phyloP scores from a whole-genome alignment of 192 early-diverging fungal species.

The Oehlia diaphana region DNA sequence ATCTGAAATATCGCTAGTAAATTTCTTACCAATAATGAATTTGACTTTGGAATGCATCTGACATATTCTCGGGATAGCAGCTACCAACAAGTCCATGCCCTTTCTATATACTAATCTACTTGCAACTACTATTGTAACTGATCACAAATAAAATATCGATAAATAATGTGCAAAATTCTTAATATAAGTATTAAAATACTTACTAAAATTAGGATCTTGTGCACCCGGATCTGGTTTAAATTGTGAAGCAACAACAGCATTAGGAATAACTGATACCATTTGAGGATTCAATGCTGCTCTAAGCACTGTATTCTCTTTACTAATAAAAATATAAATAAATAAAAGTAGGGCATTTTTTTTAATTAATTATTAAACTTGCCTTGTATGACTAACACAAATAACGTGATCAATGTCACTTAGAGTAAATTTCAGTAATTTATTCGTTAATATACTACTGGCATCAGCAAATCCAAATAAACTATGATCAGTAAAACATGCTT shows the following conservation, averaged over 20 bases:
- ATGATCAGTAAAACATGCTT: slow-evolving; percentile 95
- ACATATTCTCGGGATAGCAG: slow-evolving; percentile 91
- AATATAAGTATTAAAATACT: slow-evolving; percentile 18
- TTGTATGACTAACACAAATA: slow-evolving; percentile 97
- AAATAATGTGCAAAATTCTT: background rate
- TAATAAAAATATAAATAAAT: slow-evolving; percentile 37
- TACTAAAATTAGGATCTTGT: slow-evolving; percentile 75
- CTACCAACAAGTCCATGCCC: slow-evolving; percentile 90
- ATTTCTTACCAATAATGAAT: slow-evolving; percentile 82
- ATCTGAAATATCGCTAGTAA: too few relatives aligned
- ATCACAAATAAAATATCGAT: background rate
- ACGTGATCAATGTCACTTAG: slow-evolving; percentile 96
- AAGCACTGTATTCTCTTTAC: slow-evolving; percentile 98
- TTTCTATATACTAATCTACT: slow-evolving; percentile 93
- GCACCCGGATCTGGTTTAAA: slow-evolving; percentile 81
- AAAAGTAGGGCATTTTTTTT: too few relatives aligned
- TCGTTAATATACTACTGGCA: slow-evolving; percentile 86
- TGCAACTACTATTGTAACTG: slow-evolving; percentile 92
- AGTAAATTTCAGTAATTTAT: slow-evolving; percentile 97
- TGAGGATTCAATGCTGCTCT: slow-evolving; percentile 86
- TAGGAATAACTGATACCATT: slow-evolving; percentile 94
- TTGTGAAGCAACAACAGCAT: slow-evolving; percentile 93
- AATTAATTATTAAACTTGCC: slow-evolving; percentile 44
- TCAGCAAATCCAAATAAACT: slow-evolving; percentile 97
- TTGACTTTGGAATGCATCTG: slow-evolving; percentile 72